phyloP scores from a whole-genome alignment of 768 basidiomycete genomes.

The Coprinopsis strossmayeri region DNA sequence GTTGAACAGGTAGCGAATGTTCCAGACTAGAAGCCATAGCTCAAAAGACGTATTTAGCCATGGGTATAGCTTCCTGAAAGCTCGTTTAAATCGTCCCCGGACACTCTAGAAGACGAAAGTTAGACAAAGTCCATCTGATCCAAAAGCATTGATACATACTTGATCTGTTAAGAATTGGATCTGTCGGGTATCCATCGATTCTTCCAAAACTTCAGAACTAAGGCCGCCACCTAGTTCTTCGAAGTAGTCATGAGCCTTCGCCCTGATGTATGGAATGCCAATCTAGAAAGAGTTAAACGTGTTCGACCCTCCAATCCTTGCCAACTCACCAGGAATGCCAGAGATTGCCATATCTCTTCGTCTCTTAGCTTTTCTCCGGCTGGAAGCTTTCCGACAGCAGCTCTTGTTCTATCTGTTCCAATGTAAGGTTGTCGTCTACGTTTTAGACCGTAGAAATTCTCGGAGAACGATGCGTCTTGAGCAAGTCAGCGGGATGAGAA shows the following conservation, averaged over 20 bases:
- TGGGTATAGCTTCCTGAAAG: slow-evolving; percentile 76
- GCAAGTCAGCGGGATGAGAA: slow-evolving; percentile 6
- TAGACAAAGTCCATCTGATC: background rate
- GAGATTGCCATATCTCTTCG: slow-evolving; percentile 67
- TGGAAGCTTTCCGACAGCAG: slow-evolving; percentile 62
- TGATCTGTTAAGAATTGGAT: slow-evolving; percentile 43
- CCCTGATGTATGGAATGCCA: slow-evolving; percentile 82
- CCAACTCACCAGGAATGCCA: slow-evolving; percentile 69
- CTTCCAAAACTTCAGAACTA: slow-evolving; percentile 58
- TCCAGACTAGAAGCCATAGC: slow-evolving; percentile 76
- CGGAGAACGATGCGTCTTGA: slow-evolving; percentile 87
- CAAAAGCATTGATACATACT: slow-evolving; percentile 26
- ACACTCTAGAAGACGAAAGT: slow-evolving; percentile 32
- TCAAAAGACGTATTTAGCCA: slow-evolving; percentile 76
- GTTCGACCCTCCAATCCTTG: background rate
- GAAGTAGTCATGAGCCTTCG: slow-evolving; percentile 86
- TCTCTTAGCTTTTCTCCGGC: slow-evolving; percentile 58
- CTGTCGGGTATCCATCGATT: slow-evolving; percentile 38
- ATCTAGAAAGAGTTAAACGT: slow-evolving; percentile 42
- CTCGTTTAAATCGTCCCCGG: slow-evolving; percentile 45
- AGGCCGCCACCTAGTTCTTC: slow-evolving; percentile 84
- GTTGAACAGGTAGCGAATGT: slow-evolving; percentile 88
- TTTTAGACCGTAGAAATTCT: slow-evolving; percentile 94
- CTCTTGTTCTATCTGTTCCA: slow-evolving; percentile 57
- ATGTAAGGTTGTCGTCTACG: slow-evolving; percentile 67